phyloP scores from a whole-genome alignment of 768 basidiomycete species.

The Russula sp. region DNA sequence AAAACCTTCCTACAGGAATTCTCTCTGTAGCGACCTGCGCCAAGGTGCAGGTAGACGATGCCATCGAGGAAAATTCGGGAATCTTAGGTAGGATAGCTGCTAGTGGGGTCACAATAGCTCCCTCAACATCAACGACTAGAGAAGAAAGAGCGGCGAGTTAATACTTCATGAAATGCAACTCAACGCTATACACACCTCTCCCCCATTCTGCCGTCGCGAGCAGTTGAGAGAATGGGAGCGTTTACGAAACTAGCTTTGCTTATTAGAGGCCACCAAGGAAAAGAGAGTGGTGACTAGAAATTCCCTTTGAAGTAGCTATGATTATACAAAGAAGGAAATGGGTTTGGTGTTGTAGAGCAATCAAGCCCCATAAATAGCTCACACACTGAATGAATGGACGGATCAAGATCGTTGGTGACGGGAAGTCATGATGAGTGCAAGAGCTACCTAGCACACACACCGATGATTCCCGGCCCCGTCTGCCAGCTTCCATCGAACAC shows the following conservation, averaged over 20 bases:
- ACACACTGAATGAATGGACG: not conserved
- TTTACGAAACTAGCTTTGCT: not conserved
- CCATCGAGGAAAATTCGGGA: not conserved
- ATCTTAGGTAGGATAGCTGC: not conserved
- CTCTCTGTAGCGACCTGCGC: not conserved
- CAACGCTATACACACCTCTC: not conserved
- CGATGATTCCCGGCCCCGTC: not conserved
- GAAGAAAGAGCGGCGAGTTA: not conserved
- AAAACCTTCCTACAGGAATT: not conserved
- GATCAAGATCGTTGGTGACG: too few relatives aligned
- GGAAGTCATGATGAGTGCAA: not conserved
- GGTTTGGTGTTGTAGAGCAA: too few relatives aligned
- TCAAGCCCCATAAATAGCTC: not conserved
- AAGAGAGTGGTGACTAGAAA: not conserved
- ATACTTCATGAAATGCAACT: not conserved
- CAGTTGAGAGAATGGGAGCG: not conserved
- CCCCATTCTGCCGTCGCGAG: too few relatives aligned
- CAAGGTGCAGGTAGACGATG: not conserved
- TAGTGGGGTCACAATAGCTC: not conserved
- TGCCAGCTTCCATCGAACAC: not conserved
- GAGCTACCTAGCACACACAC: not conserved
- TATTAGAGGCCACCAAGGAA: not conserved
- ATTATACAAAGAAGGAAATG: not conserved
- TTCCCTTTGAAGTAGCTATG: not conserved
- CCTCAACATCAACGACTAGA: not conserved